Percentiles rank a stretch among this genome's conserved stretches.
These are phyloP conservation scores for Draba incana DNA, from an alignment of 345 rosid genomes.

Conservation along the genomic window DNA sequence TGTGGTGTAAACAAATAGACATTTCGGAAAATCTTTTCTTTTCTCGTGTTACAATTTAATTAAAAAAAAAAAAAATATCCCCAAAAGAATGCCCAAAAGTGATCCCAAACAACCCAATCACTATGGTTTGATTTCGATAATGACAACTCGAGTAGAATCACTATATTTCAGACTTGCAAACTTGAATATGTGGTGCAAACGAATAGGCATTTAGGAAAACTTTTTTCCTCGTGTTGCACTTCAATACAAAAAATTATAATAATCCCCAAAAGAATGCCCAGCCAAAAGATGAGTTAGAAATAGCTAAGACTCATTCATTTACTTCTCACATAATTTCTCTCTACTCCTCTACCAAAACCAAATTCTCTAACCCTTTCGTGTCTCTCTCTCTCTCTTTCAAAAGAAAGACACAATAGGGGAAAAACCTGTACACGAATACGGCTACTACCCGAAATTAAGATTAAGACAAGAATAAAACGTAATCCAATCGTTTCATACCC, in stretches of 20 bases:
- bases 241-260: neutral
- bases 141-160: no score
- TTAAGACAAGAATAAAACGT: neutral
- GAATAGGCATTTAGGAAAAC: no score
- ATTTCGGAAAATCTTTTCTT: no score
- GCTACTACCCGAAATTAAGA: slow-evolving; percentile 24
- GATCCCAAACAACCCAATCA: no score
- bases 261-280: slow-evolving; percentile 25
- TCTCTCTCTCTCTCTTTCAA: slow-evolving; percentile 3
- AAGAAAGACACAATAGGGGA: slow-evolving; percentile 22
- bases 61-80: no score
- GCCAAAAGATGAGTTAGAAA: neutral
- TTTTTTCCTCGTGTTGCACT: no score
- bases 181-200: no score
- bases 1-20: no score
- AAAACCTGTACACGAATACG: slow-evolving; percentile 30
- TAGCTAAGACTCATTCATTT: slow-evolving; percentile 3
- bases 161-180: no score
- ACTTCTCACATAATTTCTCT: slow-evolving; percentile 1
- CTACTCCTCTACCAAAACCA: slow-evolving; percentile 34
- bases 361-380: slow-evolving; percentile 8
- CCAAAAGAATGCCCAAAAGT: no score
- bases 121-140: no score
- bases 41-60: no score
- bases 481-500: slow-evolving; percentile 1